Percentiles rank a stretch among this genome's conserved stretches.
Conservation (phyloP, 1,284 basidiomycete genomes). For the Melampsora larici-populina region DNA sequence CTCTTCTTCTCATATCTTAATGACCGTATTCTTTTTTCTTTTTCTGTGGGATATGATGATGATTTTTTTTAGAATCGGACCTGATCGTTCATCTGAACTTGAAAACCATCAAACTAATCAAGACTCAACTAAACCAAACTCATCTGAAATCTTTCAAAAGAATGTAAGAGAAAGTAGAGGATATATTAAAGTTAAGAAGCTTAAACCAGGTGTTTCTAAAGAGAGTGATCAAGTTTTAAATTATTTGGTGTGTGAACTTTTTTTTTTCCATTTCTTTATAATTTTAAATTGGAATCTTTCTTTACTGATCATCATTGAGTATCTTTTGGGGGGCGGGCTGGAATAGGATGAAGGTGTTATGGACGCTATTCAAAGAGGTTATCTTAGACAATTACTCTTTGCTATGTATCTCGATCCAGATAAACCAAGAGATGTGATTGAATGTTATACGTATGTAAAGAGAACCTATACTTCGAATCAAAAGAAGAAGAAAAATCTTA, state of each 20-base stretch:
- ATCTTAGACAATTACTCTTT: conserved; percentile 40
- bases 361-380: conserved; percentile 41
- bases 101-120: not conserved
- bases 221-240: conserved; percentile 34
- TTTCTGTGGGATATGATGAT: not conserved
- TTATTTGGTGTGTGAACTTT: conserved; percentile 16
- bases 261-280: too few species aligned
- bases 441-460: conserved; percentile 34
- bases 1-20: too few species aligned
- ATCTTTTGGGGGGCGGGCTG: not conserved
- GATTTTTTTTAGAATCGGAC: conserved; percentile 30
- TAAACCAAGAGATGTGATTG: conserved; percentile 40
- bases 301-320: not conserved
- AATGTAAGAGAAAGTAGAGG: conserved; percentile 20
- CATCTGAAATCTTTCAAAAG: conserved; percentile 7
- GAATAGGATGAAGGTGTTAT: conserved; percentile 37
- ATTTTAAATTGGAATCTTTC: too few species aligned
- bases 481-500: too few species aligned
- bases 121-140: not conserved
- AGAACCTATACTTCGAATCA: too few species aligned
- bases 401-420: conserved; percentile 40
- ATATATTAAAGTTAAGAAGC: conserved; percentile 38
- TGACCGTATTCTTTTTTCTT: too few species aligned
- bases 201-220: conserved; percentile 24
- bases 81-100: conserved; percentile 17